A percentile compares a stretch with the other conserved stretches of the same genome.
Evolutionary conservation across 2,329 filamentous ascomycete species (phyloP).

Genomic region (Leptographium wingfieldii): DNA sequence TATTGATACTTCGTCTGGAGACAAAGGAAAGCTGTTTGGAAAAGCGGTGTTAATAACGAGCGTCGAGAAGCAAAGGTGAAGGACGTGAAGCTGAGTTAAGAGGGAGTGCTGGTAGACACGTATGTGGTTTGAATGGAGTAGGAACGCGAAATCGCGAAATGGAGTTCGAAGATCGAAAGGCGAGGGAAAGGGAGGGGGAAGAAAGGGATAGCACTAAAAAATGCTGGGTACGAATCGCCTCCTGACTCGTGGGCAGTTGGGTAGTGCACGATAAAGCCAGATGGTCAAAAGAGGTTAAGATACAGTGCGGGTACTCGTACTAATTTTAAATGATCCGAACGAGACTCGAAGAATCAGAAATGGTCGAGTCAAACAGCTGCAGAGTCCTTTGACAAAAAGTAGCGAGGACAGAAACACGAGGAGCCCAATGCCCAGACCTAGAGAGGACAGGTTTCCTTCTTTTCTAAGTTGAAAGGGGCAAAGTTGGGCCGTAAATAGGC

Average conservation of each 20-base stretch:
- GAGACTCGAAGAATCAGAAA: neutral
- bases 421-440: neutral
- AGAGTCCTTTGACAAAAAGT: neutral
- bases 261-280: neutral
- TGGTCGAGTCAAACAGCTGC: neutral
- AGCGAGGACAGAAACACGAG: neutral
- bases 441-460: conserved; percentile 4
- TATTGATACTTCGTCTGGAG: neutral
- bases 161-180: neutral
- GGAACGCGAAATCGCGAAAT: neutral
- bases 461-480: neutral
- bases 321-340: neutral
- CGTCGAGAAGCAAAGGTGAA: neutral
- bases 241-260: neutral
- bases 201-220: conserved; percentile 2
- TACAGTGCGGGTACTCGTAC: neutral
- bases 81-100: neutral
- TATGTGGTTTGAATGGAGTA: neutral
- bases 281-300: neutral
- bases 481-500: neutral
- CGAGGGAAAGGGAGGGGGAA: neutral
- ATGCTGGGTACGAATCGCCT: neutral
- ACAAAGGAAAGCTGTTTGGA: conserved; percentile 1
- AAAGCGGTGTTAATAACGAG: conserved; percentile 8
- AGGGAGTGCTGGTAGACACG: neutral